Evolutionary conservation across 345 rosid species (phyloP), one percentile per base, ranked within the genome.

Genomic region (Camelina hispida): DNA sequence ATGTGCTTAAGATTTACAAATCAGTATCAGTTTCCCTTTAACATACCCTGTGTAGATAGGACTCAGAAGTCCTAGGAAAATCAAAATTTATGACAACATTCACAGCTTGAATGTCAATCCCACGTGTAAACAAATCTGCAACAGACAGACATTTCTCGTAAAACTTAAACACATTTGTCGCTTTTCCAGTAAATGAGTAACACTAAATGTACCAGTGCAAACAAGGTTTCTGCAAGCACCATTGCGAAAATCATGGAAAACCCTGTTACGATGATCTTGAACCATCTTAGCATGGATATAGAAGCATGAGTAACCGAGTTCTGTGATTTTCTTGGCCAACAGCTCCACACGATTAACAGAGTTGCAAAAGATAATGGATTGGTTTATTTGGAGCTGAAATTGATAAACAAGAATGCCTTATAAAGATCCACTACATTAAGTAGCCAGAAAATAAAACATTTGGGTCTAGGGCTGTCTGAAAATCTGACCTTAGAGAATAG

Each of bases 171-270:
- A 75, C 73, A 50, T 13, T 16, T 40, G 17, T 50, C 54, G 9
- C 14, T n/a, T 13, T 35, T 47, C n/a, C 46, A 11, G 37, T 1
- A 57, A n/a, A 6, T 4, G 38, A 51, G 44, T 2, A 46, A 16
- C 63, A 68, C 63, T 6, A 30, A 72, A 73, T 84, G 55, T 77
- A 95, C 99, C 99, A 68, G 99, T 95, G 66, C 97, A 95, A 79
- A 95, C 99, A 82, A 95, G 97, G 75, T 95, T 95, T 84, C 97
- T 85, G 86, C 98, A 91, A 75, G 98, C 98, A 70, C 98, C 97
- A 74, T 94, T 94, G 76, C 98, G 97, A 84, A 94, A 94, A 69
- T 94, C 97, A 81, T 94, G 98, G 81, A 94, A 94, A 37, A 94
- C 98, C 81, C 98, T 84, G 79, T 94, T 94, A 67, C 98, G 95